Percentiles rank a stretch among this genome's conserved stretches.
Conservation (phyloP, 495 filamentous ascomycete species). For the Aspergillus wentii region DNA sequence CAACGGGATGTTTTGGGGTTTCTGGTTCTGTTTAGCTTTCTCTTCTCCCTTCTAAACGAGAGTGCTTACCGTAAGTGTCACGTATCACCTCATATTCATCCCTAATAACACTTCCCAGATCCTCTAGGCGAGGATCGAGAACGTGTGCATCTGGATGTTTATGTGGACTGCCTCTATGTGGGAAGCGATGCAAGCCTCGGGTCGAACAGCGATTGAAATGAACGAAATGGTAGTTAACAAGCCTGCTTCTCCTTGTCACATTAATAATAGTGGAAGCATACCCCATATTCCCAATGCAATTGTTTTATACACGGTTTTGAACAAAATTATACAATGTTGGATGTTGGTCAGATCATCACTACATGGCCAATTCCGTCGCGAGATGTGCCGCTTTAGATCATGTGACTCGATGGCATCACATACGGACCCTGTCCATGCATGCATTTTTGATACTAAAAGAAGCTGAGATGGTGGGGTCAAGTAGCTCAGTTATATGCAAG, state of each 20-base stretch:
- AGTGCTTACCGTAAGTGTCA: conserved; percentile 59
- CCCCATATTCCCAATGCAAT: conserved; percentile 22
- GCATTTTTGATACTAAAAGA: too few relatives aligned
- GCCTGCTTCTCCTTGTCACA: neutral
- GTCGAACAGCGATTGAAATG: conserved; percentile 2
- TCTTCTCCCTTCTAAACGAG: neutral
- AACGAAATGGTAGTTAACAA: neutral
- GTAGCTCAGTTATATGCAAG: too few relatives aligned
- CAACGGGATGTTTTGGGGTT: conserved; percentile 64
- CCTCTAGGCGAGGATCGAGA: conserved; percentile 55
- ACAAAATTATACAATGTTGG: too few relatives aligned
- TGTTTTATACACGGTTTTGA: too few relatives aligned
- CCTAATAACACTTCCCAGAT: conserved; percentile 62
- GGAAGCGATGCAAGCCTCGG: conserved; percentile 8
- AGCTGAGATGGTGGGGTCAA: too few relatives aligned
- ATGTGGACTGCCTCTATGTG: conserved; percentile 6
- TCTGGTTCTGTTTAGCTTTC: conserved; percentile 24
- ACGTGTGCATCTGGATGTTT: conserved; percentile 5
- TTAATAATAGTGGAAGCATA: conserved; percentile 8
- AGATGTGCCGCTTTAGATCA: too few relatives aligned
- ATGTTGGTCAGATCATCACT: too few relatives aligned
- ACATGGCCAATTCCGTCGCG: too few relatives aligned
- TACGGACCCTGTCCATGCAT: too few relatives aligned
- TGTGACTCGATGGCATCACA: too few relatives aligned
- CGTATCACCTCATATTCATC: conserved; percentile 73